Evolutionary conservation across 2,329 filamentous ascomycete species (phyloP), one percentile per base, ranked within the genome.

Genomic region (Pseudogymnoascus destructans): DNA sequence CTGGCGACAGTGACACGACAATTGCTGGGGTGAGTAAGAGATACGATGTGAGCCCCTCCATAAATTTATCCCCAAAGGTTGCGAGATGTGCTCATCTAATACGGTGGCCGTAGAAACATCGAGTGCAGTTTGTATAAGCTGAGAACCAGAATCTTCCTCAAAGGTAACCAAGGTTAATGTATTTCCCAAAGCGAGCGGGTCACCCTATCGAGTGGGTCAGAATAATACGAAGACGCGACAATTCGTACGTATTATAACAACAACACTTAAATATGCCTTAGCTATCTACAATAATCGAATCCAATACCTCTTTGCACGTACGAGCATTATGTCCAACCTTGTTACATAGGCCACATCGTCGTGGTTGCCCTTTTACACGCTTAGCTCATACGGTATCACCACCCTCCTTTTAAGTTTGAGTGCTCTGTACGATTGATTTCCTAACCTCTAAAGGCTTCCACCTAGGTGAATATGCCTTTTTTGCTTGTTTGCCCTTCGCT

Each of bases 1-100:
- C 46, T 52, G n/a, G 46, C 25, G 19, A 19, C 5, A 19, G 25
- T 10, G 46, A 52, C 25, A 52, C 46, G 5, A 32, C 42, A 52
- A 52, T 52, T 52, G 42, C 25, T 52, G 25, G 25, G 25, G 23
- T 52, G 10, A 25, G 46, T 52, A 27, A 49, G 25, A 30, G 46
- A 30, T 52, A 13, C 46, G 46, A 32, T 7, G 8, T 21, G 42
- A 27, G 9, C 46, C 46, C 46, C 46, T 52, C 46, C 25, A 52
- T 52, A 52, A 52, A 52, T 52, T 52, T 52, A 52, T 30, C 46
- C 46, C 46, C 46, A 52, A 52, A 32, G 46, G 46, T 52, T 52
- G 46, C 46, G 46, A 10, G 25, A 52, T 32, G 17, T 30, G 25
- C 10, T 15, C 46, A 30, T 30, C 25, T 11, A 19, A 17, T 52